These are phyloP conservation scores for Podospora anserina DNA, from an alignment of 495 filamentous ascomycete species.

Conservation along the genomic window DNA sequence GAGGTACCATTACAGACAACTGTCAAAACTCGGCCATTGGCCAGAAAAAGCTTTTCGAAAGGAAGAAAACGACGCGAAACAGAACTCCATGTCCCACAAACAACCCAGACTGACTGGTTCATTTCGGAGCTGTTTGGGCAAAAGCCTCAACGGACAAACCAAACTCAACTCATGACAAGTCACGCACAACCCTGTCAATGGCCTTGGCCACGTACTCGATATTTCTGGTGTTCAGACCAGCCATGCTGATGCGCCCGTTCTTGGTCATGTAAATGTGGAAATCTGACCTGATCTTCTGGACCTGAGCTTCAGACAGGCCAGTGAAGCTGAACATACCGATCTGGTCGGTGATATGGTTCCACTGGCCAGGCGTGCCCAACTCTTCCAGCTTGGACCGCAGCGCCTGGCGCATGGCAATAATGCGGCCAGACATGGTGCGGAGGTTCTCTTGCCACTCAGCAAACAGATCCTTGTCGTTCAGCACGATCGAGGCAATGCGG, in stretches of 20 bases:
- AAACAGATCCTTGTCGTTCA: conserved; percentile 82
- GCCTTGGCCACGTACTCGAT: conserved; percentile 89
- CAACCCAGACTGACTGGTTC: background rate
- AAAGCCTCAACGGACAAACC: background rate
- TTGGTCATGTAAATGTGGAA: conserved; percentile 98
- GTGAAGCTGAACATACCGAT: conserved; percentile 99
- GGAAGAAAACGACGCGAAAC: background rate
- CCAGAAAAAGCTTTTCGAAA: background rate
- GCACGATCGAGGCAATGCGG: conserved; percentile 72
- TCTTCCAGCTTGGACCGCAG: conserved; percentile 75
- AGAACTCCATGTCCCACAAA: background rate
- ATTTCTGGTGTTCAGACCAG: conserved; percentile 86
- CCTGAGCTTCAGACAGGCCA: conserved; percentile 80
- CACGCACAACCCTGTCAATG: conserved; percentile 79
- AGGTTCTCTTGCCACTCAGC: conserved; percentile 94
- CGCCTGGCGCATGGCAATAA: conserved; percentile 80
- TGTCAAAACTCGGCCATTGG: background rate
- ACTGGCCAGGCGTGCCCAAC: conserved; percentile 79
- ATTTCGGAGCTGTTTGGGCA: background rate
- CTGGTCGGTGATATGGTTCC: conserved; percentile 96
- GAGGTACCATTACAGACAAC: background rate
- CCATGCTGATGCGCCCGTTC: conserved; percentile 97
- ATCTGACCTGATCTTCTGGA: conserved; percentile 71
- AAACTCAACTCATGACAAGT: conserved; percentile 20
- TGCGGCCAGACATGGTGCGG: conserved; percentile 88